phyloP scores from a whole-genome alignment of 73 alveolate genomes.

The Paramecium sexaurelia region DNA sequence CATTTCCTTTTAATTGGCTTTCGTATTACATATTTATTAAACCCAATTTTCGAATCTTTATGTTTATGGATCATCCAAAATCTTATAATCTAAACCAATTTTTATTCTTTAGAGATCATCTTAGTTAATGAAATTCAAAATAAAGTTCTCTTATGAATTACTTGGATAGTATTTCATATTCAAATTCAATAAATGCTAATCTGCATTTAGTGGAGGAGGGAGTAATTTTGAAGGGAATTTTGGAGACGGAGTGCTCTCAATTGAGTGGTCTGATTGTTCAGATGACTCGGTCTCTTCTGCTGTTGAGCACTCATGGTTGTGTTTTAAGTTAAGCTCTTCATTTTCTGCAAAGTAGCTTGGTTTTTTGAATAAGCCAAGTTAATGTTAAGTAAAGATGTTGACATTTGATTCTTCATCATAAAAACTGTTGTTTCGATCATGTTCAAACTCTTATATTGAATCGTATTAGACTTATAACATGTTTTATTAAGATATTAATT shows the following conservation, averaged over 20 bases:
- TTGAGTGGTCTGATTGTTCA: background rate
- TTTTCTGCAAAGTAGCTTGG: background rate
- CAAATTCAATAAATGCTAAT: background rate
- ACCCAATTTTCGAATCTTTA: constrained; percentile 49
- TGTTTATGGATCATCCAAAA: background rate
- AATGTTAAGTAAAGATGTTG: background rate
- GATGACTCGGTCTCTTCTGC: background rate
- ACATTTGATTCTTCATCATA: background rate
- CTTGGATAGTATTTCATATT: constrained; percentile 18
- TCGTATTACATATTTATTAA: background rate
- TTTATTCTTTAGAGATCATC: constrained; percentile 30
- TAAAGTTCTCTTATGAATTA: background rate
- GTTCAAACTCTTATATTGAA: background rate
- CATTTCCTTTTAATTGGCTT: background rate
- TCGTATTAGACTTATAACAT: background rate
- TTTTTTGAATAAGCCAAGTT: constrained; percentile 13
- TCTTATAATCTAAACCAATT: constrained; percentile 12
- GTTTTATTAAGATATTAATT: constrained; percentile 14
- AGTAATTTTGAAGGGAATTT: background rate
- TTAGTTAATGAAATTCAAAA: background rate
- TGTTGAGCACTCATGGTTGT: background rate
- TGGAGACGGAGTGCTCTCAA: background rate
- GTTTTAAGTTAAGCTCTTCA: background rate
- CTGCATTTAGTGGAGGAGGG: background rate
- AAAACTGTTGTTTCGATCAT: background rate